Percentiles rank a stretch among this genome's conserved stretches.
phyloP scores from a whole-genome alignment of 768 basidiomycete genomes.

The Galerina marginata region DNA sequence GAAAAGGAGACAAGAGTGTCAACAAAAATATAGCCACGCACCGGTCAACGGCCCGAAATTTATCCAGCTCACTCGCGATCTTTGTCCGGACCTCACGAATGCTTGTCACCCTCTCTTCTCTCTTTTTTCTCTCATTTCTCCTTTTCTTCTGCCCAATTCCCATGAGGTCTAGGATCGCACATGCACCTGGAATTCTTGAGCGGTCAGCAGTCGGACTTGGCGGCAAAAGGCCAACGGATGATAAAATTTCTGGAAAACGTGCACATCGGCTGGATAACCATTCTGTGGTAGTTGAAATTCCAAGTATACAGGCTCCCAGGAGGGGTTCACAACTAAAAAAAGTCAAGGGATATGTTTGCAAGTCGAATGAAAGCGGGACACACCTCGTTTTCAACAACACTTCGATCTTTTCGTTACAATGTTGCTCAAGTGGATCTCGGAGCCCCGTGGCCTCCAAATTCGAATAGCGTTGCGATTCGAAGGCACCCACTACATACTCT shows the following conservation, averaged over 20 bases:
- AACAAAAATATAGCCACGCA: slow-evolving; percentile 27
- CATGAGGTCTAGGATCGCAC: slow-evolving; percentile 42
- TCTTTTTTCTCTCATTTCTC: slow-evolving; percentile 28
- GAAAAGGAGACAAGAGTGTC: neutral
- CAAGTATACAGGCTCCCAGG: slow-evolving; percentile 46
- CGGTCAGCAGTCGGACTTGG: neutral
- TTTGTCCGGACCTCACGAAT: slow-evolving; percentile 42
- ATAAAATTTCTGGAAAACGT: slow-evolving; percentile 15
- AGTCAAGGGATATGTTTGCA: too few relatives aligned
- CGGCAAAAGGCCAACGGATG: neutral
- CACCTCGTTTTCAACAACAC: slow-evolving; percentile 53
- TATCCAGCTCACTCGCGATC: slow-evolving; percentile 43
- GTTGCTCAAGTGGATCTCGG: slow-evolving; percentile 50
- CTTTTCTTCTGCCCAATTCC: neutral
- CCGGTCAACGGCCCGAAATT: slow-evolving; percentile 59
- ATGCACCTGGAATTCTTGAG: slow-evolving; percentile 15
- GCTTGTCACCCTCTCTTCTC: slow-evolving; percentile 37
- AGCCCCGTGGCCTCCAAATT: slow-evolving; percentile 65
- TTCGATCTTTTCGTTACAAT: slow-evolving; percentile 47
- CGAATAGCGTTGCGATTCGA: slow-evolving; percentile 73
- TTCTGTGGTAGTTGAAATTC: slow-evolving; percentile 44
- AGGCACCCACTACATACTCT: slow-evolving; percentile 72
- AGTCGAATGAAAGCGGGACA: neutral
- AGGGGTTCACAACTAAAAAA: slow-evolving; percentile 55
- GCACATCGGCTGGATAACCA: slow-evolving; percentile 55